A percentile compares a stretch with the other conserved stretches of the same genome.
Conservation (phyloP, 495 filamentous ascomycete genomes). For the Penicillium atrosanguineum region DNA sequence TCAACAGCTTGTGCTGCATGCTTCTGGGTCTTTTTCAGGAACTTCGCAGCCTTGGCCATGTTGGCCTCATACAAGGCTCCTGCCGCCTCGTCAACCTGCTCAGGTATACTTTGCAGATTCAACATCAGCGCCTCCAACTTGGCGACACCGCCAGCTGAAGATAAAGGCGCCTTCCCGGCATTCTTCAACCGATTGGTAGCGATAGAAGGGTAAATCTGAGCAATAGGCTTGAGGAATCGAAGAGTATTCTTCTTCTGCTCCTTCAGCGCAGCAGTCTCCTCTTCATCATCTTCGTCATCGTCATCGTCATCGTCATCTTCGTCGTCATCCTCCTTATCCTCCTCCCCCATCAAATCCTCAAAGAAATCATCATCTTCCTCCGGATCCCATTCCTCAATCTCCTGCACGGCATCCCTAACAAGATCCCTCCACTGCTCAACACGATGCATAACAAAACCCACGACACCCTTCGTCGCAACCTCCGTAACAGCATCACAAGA, state of each 20-base stretch:
- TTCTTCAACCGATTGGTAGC: constrained; percentile 37
- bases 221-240: constrained; percentile 41
- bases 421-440: constrained; percentile 67
- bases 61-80: constrained; percentile 48
- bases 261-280: constrained; percentile 30
- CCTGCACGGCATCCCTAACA: constrained; percentile 74
- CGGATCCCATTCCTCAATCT: constrained; percentile 84
- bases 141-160: constrained; percentile 10
- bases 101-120: constrained; percentile 38
- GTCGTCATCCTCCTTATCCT: constrained; percentile 43
- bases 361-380: constrained; percentile 57
- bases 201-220: constrained; percentile 42
- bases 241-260: constrained; percentile 38
- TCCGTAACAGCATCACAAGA: constrained; percentile 69
- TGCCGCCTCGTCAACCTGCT: constrained; percentile 47
- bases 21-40: constrained; percentile 26
- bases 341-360: constrained; percentile 42
- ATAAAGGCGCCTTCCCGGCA: constrained; percentile 14
- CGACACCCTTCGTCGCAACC: constrained; percentile 62
- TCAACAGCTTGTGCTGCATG: constrained; percentile 32
- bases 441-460: constrained; percentile 57
- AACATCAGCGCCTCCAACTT: constrained; percentile 33
- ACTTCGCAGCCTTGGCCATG: constrained; percentile 22
- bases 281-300: constrained; percentile 24
- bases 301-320: constrained; percentile 40